A percentile compares a stretch with the other conserved stretches of the same genome.
Conservation (phyloP, 768 basidiomycete genomes). For the Suillus occidentalis region DNA sequence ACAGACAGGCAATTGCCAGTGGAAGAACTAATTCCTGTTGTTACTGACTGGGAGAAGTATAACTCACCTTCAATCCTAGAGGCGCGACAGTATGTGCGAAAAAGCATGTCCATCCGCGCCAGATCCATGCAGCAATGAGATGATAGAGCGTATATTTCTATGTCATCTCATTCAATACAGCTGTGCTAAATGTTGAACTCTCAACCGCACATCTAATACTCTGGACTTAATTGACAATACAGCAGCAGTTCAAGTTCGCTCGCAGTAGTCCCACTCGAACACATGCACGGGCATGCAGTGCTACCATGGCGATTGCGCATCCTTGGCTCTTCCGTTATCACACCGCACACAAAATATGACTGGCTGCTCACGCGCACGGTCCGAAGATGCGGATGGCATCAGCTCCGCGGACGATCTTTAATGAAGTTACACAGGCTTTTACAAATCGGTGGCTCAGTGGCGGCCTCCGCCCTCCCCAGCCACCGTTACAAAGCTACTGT, state of each 20-base stretch:
- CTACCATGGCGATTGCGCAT: background rate
- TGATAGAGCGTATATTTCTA: background rate
- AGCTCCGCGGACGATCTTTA: background rate
- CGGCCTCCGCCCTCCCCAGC: background rate
- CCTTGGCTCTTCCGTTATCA: background rate
- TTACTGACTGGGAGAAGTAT: background rate
- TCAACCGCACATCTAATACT: background rate
- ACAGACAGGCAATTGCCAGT: slow-evolving; percentile 17
- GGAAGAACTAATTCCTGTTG: background rate
- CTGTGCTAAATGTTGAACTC: background rate
- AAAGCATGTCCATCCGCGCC: background rate
- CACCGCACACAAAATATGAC: background rate
- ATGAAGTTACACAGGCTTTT: background rate
- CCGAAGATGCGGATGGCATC: background rate
- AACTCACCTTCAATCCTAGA: background rate
- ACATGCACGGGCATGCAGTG: background rate
- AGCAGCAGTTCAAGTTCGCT: background rate
- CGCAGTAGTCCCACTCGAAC: background rate
- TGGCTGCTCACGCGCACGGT: background rate
- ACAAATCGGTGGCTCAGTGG: background rate
- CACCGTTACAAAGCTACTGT: background rate
- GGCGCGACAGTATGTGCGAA: background rate
- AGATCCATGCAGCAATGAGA: background rate
- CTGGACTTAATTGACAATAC: background rate
- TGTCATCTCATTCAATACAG: background rate